Conservation (phyloP, 805 yeast species). For the Monosporozyma aquatica region DNA sequence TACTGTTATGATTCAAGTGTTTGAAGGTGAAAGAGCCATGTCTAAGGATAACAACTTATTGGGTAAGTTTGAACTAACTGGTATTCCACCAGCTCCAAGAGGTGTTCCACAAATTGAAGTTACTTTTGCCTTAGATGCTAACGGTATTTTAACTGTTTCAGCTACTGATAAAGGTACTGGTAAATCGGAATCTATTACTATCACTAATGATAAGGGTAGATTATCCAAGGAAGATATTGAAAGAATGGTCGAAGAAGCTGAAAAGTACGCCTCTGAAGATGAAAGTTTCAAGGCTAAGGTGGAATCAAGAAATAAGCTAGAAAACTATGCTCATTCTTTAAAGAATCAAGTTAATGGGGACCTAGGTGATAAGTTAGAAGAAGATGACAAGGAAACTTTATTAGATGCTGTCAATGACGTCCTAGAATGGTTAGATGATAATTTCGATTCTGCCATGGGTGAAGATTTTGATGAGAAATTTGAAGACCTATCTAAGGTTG, state of each 20-base stretch:
- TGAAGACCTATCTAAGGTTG: conserved; percentile 69
- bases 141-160: conserved; percentile 92
- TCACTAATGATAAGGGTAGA: conserved; percentile 91
- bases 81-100: conserved; percentile 98
- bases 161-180: conserved; percentile 95
- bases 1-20: conserved; percentile 87
- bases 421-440: conserved; percentile 80
- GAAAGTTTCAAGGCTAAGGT: conserved; percentile 72
- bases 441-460: conserved; percentile 74
- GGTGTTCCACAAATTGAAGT: conserved; percentile 98
- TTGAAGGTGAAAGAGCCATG: conserved; percentile 92
- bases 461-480: conserved; percentile 93
- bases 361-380: conserved; percentile 71
- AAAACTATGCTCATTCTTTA: conserved; percentile 78
- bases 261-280: conserved; percentile 88
- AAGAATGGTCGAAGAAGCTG: conserved; percentile 97
- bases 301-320: conserved; percentile 80
- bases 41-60: conserved; percentile 90
- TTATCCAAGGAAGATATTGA: conserved; percentile 89
- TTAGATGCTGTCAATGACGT: conserved; percentile 82
- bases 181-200: conserved; percentile 81
- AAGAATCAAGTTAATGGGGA: conserved; percentile 58
- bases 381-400: conserved; percentile 84
- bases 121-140: conserved; percentile 93
- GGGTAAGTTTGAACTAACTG: conserved; percentile 93